These are phyloP conservation scores for Bidens hawaiensis DNA, from an alignment of 140 eudicot species.

Conservation along the genomic window DNA sequence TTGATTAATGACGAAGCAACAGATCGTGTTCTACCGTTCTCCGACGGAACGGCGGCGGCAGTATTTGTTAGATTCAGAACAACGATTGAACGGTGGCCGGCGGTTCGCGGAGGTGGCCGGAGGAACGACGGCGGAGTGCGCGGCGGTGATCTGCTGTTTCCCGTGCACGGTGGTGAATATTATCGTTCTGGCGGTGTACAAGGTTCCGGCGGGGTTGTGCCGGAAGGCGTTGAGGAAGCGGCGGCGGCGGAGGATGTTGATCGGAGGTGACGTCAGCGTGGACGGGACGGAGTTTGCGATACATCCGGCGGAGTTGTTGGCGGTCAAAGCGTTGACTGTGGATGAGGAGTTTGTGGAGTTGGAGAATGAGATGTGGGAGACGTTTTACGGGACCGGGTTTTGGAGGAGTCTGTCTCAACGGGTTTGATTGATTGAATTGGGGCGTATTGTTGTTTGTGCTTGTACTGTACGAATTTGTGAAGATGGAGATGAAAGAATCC, in stretches of 20 bases:
- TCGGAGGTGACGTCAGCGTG: neutral
- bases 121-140: slow-evolving; percentile 64
- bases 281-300: slow-evolving; percentile 24
- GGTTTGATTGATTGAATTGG: slow-evolving; percentile 10
- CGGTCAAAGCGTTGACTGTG: slow-evolving; percentile 3
- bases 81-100: too few relatives aligned
- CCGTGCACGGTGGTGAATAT: slow-evolving; percentile 59
- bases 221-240: slow-evolving; percentile 36
- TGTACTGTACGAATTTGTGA: neutral
- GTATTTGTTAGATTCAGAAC: slow-evolving; percentile 26
- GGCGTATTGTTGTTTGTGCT: slow-evolving; percentile 6
- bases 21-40: slow-evolving; percentile 38
- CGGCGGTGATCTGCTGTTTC: slow-evolving; percentile 71
- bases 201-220: slow-evolving; percentile 54
- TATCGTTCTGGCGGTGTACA: slow-evolving; percentile 53
- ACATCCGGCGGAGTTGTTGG: too few relatives aligned
- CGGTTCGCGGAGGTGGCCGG: slow-evolving; percentile 69
- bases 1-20: slow-evolving; percentile 36
- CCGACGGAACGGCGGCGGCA: slow-evolving; percentile 45
- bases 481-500: neutral
- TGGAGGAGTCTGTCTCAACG: slow-evolving; percentile 60
- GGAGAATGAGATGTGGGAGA: slow-evolving; percentile 63
- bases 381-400: slow-evolving; percentile 53
- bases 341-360: slow-evolving; percentile 33
- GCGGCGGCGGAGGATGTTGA: slow-evolving; percentile 23